phyloP scores from a whole-genome alignment of 2,329 filamentous ascomycete genomes.

The Nothophaeocryptopus gaeumannii region DNA sequence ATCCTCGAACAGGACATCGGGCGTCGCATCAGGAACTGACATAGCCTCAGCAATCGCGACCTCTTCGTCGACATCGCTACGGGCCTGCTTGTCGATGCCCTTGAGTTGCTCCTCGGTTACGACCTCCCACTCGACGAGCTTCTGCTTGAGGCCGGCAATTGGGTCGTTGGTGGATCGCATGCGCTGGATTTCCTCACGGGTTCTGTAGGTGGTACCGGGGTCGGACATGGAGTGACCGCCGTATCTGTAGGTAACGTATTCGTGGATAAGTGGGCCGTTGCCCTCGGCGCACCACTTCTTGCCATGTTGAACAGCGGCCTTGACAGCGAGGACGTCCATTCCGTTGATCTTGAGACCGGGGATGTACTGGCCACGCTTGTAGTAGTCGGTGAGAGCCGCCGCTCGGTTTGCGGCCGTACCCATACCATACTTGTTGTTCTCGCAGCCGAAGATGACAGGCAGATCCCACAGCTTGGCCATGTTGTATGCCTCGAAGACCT shows the following conservation, averaged over 20 bases:
- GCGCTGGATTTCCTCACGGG: constrained; percentile 98
- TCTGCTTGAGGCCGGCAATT: constrained; percentile 96
- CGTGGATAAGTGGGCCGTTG: constrained; percentile 91
- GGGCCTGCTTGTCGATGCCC: constrained; percentile 89
- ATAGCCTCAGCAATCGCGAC: constrained; percentile 88
- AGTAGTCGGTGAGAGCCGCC: constrained; percentile 96
- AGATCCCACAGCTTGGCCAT: constrained; percentile 99
- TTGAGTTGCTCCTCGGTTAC: constrained; percentile 94
- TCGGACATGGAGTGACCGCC: constrained; percentile 99
- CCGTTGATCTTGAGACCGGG: constrained; percentile 99
- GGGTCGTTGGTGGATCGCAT: constrained; percentile 99
- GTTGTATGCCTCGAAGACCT: constrained; percentile 99
- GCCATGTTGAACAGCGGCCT: constrained; percentile 90
- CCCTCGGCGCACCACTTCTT: constrained; percentile 80
- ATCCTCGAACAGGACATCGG: constrained; percentile 89
- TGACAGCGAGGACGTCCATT: constrained; percentile 98
- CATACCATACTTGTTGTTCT: constrained; percentile 99
- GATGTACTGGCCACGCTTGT: constrained; percentile 99
- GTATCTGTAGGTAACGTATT: constrained; percentile 99
- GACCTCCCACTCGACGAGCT: constrained; percentile 93
- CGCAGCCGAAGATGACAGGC: constrained; percentile 92
- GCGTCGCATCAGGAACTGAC: constrained; percentile 71
- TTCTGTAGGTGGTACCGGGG: constrained; percentile 96
- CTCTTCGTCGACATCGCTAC: constrained; percentile 80
- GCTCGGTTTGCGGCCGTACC: constrained; percentile 92